These are phyloP conservation scores for Trametes gibbosa DNA, from an alignment of 768 basidiomycete genomes.

Conservation along the genomic window DNA sequence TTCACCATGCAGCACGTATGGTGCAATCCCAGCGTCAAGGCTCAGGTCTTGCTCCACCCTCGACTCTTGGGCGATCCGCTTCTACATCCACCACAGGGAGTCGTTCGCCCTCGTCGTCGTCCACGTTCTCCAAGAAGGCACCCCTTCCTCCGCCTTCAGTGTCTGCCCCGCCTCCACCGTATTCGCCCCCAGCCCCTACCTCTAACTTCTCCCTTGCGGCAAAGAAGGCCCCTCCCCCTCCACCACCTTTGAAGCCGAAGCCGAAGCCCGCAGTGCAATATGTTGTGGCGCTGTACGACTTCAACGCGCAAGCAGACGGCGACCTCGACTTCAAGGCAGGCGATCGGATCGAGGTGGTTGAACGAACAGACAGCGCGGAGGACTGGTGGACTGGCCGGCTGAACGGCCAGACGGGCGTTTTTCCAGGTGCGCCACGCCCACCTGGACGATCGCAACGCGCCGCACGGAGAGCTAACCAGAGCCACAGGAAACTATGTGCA, in stretches of 20 bases:
- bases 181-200: constrained; percentile 31
- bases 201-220: constrained; percentile 37
- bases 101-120: constrained; percentile 37
- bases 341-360: constrained; percentile 87
- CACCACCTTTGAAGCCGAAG: constrained; percentile 88
- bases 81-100: constrained; percentile 20
- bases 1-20: constrained; percentile 50
- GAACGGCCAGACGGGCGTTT: constrained; percentile 82
- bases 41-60: constrained; percentile 6
- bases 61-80: constrained; percentile 19
- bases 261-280: constrained; percentile 73
- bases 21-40: constrained; percentile 53
- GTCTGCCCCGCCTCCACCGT: constrained; percentile 38
- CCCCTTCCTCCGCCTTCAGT: constrained; percentile 38
- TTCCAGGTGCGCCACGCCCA: constrained; percentile 61
- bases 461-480: background rate
- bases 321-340: constrained; percentile 89
- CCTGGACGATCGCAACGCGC: background rate
- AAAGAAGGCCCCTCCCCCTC: constrained; percentile 86
- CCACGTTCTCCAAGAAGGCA: constrained; percentile 42
- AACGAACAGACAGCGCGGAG: constrained; percentile 76
- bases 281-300: constrained; percentile 94
- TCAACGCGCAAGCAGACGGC: constrained; percentile 89
- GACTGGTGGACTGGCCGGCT: constrained; percentile 98
- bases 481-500: constrained; percentile 65